phyloP scores from a whole-genome alignment of 2,329 filamentous ascomycete genomes.

The Alternaria arbusti region DNA sequence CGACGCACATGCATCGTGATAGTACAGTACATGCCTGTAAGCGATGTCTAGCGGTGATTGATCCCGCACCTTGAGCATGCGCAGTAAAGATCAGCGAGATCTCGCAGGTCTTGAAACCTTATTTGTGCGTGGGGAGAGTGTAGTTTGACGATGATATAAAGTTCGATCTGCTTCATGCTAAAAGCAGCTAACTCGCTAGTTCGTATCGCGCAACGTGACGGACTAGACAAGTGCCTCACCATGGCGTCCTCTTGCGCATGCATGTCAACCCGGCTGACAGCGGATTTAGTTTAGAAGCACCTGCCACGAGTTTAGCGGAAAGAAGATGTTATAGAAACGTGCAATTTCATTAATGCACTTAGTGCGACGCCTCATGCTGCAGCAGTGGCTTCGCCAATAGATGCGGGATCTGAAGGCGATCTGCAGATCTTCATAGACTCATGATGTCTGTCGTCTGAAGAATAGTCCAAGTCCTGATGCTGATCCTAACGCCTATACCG shows the following conservation, averaged over 20 bases:
- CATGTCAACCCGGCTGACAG: conserved; percentile 30
- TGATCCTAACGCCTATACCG: conserved; percentile 12
- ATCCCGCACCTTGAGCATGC: not conserved
- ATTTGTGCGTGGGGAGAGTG: not conserved
- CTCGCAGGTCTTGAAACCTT: not conserved
- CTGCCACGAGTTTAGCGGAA: conserved; percentile 19
- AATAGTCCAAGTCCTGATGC: conserved; percentile 6
- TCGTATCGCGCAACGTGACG: not conserved
- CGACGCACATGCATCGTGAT: not conserved
- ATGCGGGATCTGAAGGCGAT: conserved; percentile 10
- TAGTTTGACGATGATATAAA: conserved; percentile 25
- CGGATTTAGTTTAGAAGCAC: conserved; percentile 17
- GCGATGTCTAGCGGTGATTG: not conserved
- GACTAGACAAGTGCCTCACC: conserved; percentile 6
- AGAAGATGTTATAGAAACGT: conserved; percentile 8
- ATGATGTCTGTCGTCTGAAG: conserved; percentile 4
- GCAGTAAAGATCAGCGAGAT: not conserved
- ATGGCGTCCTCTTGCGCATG: conserved; percentile 6
- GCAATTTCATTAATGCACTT: conserved; percentile 23
- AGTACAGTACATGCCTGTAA: not conserved
- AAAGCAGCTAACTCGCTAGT: conserved; percentile 5
- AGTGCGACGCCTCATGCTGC: conserved; percentile 19
- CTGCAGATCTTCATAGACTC: conserved; percentile 11
- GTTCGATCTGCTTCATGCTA: conserved; percentile 5
- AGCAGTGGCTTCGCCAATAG: conserved; percentile 21